Conservation (phyloP, 306 rosid species). For the Vigna hirtella region DNA sequence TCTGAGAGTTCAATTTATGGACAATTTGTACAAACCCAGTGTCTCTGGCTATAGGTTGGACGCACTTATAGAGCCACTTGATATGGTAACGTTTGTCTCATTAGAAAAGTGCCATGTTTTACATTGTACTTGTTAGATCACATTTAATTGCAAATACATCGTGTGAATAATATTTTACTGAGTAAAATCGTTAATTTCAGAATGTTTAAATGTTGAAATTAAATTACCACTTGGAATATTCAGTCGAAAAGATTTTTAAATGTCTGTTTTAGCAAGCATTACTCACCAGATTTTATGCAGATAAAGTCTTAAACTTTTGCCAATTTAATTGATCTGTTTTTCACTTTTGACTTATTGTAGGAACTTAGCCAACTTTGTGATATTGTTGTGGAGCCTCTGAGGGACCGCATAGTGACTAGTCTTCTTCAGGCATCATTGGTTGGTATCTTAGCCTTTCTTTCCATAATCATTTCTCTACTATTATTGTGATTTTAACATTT, state of each 20-base stretch:
- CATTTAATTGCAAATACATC: slow-evolving; percentile 37
- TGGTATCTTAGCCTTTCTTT: slow-evolving; percentile 38
- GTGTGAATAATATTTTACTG: slow-evolving; percentile 9
- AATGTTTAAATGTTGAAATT: not conserved
- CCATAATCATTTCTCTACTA: slow-evolving; percentile 26
- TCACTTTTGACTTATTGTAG: slow-evolving; percentile 54
- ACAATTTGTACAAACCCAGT: slow-evolving; percentile 83
- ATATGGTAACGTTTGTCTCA: slow-evolving; percentile 63
- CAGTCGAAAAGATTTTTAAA: not conserved
- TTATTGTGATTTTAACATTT: slow-evolving; percentile 39
- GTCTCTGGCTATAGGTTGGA: slow-evolving; percentile 82
- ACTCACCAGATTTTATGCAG: not conserved
- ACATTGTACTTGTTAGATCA: slow-evolving; percentile 20
- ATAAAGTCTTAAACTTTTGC: slow-evolving; percentile 21
- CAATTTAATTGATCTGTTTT: slow-evolving; percentile 35
- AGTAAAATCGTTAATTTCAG: not conserved
- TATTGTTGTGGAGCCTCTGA: slow-evolving; percentile 91
- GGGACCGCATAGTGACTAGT: slow-evolving; percentile 97
- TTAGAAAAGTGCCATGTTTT: slow-evolving; percentile 20
- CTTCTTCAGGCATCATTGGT: slow-evolving; percentile 99
- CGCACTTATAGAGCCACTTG: slow-evolving; percentile 85
- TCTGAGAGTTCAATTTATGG: slow-evolving; percentile 86
- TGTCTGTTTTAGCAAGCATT: not conserved
- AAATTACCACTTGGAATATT: not conserved
- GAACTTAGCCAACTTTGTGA: slow-evolving; percentile 88